A percentile compares a stretch with the other conserved stretches of the same genome.
Evolutionary conservation across 768 basidiomycete genomes (phyloP).

Genomic region (Rhodotorula taiwanensis): DNA sequence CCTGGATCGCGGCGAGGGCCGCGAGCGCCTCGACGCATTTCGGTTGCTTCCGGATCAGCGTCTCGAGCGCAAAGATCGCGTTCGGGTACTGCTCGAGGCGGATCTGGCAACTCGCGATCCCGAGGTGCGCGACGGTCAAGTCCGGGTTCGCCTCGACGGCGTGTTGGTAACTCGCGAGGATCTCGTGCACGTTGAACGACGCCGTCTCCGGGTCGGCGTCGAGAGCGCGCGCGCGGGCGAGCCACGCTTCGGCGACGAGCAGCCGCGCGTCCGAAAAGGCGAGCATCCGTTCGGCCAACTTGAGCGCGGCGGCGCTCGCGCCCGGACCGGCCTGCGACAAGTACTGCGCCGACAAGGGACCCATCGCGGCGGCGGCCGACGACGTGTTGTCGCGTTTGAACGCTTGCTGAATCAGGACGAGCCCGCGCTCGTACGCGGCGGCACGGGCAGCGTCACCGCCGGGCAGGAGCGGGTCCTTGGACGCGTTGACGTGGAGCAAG

Average conservation of each 20-base stretch:
- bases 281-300: constrained; percentile 86
- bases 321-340: constrained; percentile 54
- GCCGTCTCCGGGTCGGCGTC: constrained; percentile 61
- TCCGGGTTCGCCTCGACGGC: constrained; percentile 52
- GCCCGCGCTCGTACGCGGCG: constrained; percentile 58
- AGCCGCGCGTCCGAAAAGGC: constrained; percentile 86
- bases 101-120: constrained; percentile 79
- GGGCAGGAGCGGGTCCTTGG: constrained; percentile 61
- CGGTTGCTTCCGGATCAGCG: constrained; percentile 56
- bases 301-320: constrained; percentile 62
- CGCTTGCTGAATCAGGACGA: constrained; percentile 58
- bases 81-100: constrained; percentile 73
- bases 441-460: constrained; percentile 56
- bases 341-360: constrained; percentile 68
- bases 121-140: constrained; percentile 65
- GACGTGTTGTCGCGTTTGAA: constrained; percentile 70
- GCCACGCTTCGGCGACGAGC: constrained; percentile 75
- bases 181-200: background rate
- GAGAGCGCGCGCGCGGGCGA: constrained; percentile 71
- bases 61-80: constrained; percentile 78
- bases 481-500: constrained; percentile 75
- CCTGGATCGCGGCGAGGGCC: constrained; percentile 83
- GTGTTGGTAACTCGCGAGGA: constrained; percentile 50
- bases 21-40: constrained; percentile 71
- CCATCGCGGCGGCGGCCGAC: constrained; percentile 67